Conservation (phyloP, 176 grass and related monocot species). For the Avena insularis region DNA sequence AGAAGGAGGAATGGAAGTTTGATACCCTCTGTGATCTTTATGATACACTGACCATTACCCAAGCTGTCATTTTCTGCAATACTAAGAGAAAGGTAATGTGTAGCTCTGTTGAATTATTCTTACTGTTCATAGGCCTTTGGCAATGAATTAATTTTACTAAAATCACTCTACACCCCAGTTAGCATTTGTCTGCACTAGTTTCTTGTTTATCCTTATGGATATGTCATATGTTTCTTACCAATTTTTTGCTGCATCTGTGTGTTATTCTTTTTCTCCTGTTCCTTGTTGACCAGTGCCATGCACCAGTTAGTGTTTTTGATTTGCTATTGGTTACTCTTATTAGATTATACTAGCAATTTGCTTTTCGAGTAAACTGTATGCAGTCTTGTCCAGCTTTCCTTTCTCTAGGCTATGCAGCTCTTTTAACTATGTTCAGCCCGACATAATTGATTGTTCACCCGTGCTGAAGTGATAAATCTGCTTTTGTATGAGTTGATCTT, state of each 20-base stretch:
- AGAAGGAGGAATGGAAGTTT: constrained; percentile 99
- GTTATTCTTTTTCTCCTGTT: background rate
- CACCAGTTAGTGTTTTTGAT: no score
- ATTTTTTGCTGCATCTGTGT: background rate
- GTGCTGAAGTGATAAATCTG: constrained; percentile 5
- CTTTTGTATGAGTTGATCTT: background rate
- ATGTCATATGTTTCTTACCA: background rate
- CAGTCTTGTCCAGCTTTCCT: background rate
- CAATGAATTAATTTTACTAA: background rate
- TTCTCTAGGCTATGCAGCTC: background rate
- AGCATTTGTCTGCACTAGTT: background rate
- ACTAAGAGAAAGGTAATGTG: constrained; percentile 86
- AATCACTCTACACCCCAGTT: background rate
- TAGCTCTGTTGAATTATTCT: background rate
- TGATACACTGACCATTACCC: constrained; percentile 95
- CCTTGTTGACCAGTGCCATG: background rate
- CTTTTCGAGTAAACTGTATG: background rate
- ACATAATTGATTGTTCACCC: background rate
- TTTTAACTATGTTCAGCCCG: background rate
- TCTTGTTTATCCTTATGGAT: background rate
- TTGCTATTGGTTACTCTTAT: no score
- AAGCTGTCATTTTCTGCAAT: constrained; percentile 99
- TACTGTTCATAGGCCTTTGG: background rate
- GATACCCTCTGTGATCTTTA: constrained; percentile 98
- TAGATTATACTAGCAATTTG: background rate